These are phyloP conservation scores for Nakazawaea ambrosiae DNA, from an alignment of 805 yeast species.

Conservation along the genomic window DNA sequence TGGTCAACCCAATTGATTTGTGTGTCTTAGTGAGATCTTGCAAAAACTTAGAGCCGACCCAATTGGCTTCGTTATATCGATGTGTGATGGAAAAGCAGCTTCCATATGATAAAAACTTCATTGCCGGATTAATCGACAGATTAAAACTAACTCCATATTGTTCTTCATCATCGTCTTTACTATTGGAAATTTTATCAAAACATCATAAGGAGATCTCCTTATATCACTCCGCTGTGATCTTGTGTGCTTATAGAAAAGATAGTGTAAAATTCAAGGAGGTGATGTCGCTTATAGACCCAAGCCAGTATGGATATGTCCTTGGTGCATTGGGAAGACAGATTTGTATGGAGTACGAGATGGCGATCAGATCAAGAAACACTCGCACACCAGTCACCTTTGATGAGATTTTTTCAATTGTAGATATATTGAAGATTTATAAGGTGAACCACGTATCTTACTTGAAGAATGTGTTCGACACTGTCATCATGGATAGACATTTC, in stretches of 20 bases:
- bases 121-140: neutral
- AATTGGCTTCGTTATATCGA: no score
- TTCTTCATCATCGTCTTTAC: neutral
- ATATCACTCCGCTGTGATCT: neutral
- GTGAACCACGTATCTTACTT: slow-evolving; percentile 1
- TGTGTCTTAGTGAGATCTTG: no score
- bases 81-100: no score
- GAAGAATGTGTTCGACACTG: neutral
- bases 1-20: neutral
- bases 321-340: neutral
- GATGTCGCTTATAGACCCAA: neutral
- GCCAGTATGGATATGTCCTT: neutral
- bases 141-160: neutral
- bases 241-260: neutral
- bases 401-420: slow-evolving; percentile 2
- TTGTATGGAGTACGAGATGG: neutral
- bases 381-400: neutral
- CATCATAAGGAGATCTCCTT: neutral
- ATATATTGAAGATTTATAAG: neutral
- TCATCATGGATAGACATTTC: slow-evolving; percentile 5
- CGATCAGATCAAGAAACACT: neutral
- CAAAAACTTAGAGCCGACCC: no score
- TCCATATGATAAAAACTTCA: no score
- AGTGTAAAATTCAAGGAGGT: neutral
- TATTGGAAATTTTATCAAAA: neutral